Evolutionary conservation across 192 early-diverging fungal genomes (phyloP), one percentile per base, ranked within the genome.

Genomic region (Coemansia biformis): DNA sequence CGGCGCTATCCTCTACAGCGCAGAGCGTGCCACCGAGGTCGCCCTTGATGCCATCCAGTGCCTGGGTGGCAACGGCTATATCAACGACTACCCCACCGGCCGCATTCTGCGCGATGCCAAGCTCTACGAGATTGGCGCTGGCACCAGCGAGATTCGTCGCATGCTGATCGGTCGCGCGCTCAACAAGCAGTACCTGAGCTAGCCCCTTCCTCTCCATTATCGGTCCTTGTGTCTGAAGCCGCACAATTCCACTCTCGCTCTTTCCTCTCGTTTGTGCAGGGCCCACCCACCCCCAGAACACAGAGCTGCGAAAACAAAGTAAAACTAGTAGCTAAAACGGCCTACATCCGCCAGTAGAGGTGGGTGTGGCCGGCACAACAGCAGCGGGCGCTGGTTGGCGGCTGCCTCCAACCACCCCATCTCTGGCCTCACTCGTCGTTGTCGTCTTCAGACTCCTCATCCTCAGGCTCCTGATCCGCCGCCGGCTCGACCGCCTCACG

Each of bases 91-190:
- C 71, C 83, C 85, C 38, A 83, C 88, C 4, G 90, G 91, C 21
- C 83, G 93, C 15, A 78, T 96, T 46, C 61, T 96, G 38, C 80
- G 93, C 26, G 93, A 96, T 58, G 91, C 88, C 14, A 93, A 93
- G 76, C 77, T 96, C 15, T 96, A 96, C 59, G 93, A 96, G 71
- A 96, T 96, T 71, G 93, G 93, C 38, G 93, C 93, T 14, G 93
- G 93, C 23, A 96, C 93, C 18, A 89, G 85, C 55, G 93, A 96
- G 78, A 91, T 92, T 64, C 80, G 90, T 39, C 77, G 90, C 7
- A 89, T 92, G 87, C 72, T 96, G 47, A 96, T 93, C 66, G 93
- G 87, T 29, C 72, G 83, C 22, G 82, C 82, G 63, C 79, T 87
- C 57, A 86, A 87, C 65, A 85, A 86, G 67, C 73, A 81, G 42